These are phyloP conservation scores for Trichoderma cornu-damae DNA, from an alignment of 2,329 filamentous ascomycete species.

Conservation along the genomic window DNA sequence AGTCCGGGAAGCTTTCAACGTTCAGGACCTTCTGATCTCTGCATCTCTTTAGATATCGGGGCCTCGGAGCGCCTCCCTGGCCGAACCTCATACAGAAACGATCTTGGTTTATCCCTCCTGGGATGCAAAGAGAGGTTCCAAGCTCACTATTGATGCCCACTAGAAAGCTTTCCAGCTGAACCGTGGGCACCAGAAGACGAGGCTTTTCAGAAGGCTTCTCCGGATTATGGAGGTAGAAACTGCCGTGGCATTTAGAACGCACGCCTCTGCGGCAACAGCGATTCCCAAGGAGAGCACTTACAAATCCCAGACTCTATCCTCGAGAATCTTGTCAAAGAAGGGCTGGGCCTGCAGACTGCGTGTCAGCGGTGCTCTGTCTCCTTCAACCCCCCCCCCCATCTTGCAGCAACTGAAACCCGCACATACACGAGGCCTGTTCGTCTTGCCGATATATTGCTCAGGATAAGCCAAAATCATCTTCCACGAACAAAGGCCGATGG, in stretches of 20 bases:
- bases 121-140: constrained; percentile 52
- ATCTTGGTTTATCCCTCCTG: constrained; percentile 43
- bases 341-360: constrained; percentile 34
- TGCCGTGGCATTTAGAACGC: constrained; percentile 28
- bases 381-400: too few species aligned
- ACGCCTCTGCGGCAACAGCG: background rate
- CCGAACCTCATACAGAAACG: constrained; percentile 60
- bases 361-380: constrained; percentile 18
- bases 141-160: constrained; percentile 58
- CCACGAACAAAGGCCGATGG: constrained; percentile 45
- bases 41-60: constrained; percentile 61
- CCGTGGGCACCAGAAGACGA: constrained; percentile 61
- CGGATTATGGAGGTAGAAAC: constrained; percentile 62
- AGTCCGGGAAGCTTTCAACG: constrained; percentile 33
- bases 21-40: constrained; percentile 37
- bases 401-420: background rate
- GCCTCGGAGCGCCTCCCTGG: constrained; percentile 54
- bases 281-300: constrained; percentile 35
- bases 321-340: constrained; percentile 57
- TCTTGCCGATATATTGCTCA: constrained; percentile 51
- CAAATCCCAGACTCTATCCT: constrained; percentile 67
- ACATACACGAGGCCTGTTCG: constrained; percentile 45
- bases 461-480: constrained; percentile 54
- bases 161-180: constrained; percentile 62
- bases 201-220: constrained; percentile 43